Conservation (phyloP, 208 protist genomes). For the Lotmaria passim region DNA sequence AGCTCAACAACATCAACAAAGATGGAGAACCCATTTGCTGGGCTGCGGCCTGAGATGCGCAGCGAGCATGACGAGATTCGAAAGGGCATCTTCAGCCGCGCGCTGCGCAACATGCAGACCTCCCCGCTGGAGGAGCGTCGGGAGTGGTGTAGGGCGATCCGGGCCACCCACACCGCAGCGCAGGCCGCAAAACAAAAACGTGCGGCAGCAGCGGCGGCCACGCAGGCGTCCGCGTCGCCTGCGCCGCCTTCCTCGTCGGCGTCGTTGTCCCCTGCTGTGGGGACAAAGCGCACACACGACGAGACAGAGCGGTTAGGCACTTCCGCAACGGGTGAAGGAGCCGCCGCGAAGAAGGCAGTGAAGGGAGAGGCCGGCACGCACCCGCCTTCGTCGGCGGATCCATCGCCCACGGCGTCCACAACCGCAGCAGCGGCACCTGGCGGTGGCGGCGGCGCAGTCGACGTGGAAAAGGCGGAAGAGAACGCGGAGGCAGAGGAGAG, state of each 20-base stretch:
- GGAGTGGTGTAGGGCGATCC: constrained; percentile 69
- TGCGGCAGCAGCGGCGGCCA: neutral
- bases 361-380: neutral
- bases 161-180: constrained; percentile 22
- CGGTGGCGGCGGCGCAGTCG: neutral
- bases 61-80: constrained; percentile 91
- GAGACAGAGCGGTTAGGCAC: neutral
- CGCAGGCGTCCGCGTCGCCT: neutral
- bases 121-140: constrained; percentile 46
- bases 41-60: constrained; percentile 55
- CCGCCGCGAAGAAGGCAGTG: neutral
- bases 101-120: constrained; percentile 53
- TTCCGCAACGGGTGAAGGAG: neutral
- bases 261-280: neutral
- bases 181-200: constrained; percentile 14
- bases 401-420: neutral
- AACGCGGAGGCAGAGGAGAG: constrained; percentile 6
- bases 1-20: neutral
- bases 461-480: neutral
- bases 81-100: constrained; percentile 82
- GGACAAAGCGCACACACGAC: constrained; percentile 7
- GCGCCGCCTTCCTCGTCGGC: neutral
- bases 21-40: constrained; percentile 70
- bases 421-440: neutral
- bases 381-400: neutral